Percentiles rank a stretch among this genome's conserved stretches.
Evolutionary conservation across 176 grass and related monocot species (phyloP).

Genomic region (Puya raimondii): DNA sequence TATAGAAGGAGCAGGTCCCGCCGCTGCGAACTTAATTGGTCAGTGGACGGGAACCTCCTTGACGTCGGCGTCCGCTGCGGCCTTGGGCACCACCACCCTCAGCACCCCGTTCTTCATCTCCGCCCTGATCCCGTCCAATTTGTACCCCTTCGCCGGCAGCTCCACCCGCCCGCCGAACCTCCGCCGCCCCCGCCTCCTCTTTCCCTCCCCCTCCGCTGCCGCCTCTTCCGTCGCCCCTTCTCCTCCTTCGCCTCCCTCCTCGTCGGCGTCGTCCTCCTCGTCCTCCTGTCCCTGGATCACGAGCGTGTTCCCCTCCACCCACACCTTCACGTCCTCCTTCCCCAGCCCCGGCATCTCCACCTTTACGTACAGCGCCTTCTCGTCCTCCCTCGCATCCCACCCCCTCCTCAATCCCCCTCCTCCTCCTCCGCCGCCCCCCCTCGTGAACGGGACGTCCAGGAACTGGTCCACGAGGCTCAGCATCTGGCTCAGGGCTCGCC

Average conservation of each 20-base stretch:
- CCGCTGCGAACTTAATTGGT: background rate
- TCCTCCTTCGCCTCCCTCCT: conserved; percentile 32
- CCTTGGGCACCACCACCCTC: conserved; percentile 27
- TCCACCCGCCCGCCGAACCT: conserved; percentile 26
- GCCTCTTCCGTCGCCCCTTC: conserved; percentile 5
- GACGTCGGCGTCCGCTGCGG: conserved; percentile 11
- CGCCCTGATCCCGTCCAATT: conserved; percentile 22
- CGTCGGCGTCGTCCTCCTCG: conserved; percentile 11
- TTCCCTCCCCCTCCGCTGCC: conserved; percentile 2
- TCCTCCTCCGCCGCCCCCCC: background rate
- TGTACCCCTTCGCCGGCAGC: conserved; percentile 24
- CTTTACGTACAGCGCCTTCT: conserved; percentile 23
- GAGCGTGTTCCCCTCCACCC: background rate
- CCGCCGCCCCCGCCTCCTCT: background rate
- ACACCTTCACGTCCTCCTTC: conserved; percentile 28
- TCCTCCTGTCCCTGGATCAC: conserved; percentile 1
- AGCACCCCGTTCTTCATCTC: conserved; percentile 40
- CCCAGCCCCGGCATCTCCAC: conserved; percentile 35
- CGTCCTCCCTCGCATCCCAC: conserved; percentile 35
- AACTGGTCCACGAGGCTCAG: conserved; percentile 34
- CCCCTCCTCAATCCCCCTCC: conserved; percentile 1
- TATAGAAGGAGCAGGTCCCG: too few relatives aligned
- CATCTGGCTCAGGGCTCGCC: conserved; percentile 21
- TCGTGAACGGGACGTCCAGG: conserved; percentile 15
- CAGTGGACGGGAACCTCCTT: conserved; percentile 20